Evolutionary conservation across 192 early-diverging fungal genomes (phyloP).

Genomic region (Glomus cerebriforme): DNA sequence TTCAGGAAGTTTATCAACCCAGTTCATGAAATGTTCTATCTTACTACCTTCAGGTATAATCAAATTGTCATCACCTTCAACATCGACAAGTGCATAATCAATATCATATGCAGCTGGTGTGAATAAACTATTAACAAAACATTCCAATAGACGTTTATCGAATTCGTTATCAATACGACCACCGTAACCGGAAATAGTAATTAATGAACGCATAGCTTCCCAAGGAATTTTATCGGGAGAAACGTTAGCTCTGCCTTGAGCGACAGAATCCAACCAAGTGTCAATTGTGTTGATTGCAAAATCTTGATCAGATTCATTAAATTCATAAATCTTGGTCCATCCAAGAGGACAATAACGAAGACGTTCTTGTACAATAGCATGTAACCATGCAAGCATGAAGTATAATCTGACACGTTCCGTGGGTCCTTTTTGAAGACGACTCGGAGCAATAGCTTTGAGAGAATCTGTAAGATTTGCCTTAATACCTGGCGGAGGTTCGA

Average conservation of each 20-base stretch:
- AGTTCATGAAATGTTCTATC: constrained; percentile 83
- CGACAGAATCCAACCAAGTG: constrained; percentile 84
- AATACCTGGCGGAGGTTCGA: constrained; percentile 95
- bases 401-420: constrained; percentile 86
- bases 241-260: constrained; percentile 83
- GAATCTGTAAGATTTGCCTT: constrained; percentile 90
- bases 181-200: constrained; percentile 93
- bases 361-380: constrained; percentile 93
- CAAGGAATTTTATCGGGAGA: constrained; percentile 95
- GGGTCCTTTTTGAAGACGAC: constrained; percentile 65
- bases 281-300: constrained; percentile 89
- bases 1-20: constrained; percentile 87
- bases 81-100: constrained; percentile 75
- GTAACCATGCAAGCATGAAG: constrained; percentile 96
- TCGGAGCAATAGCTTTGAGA: constrained; percentile 64
- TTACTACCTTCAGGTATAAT: constrained; percentile 84
- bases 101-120: constrained; percentile 74
- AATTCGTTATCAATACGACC: constrained; percentile 93
- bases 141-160: constrained; percentile 85
- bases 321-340: constrained; percentile 97
- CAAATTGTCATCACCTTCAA: constrained; percentile 45
- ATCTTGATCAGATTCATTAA: constrained; percentile 97
- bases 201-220: constrained; percentile 84
- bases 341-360: constrained; percentile 96
- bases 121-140: constrained; percentile 87